A percentile compares a stretch with the other conserved stretches of the same genome.
phyloP scores from a whole-genome alignment of 2,329 filamentous ascomycete species.

The Penicillium sp. region DNA sequence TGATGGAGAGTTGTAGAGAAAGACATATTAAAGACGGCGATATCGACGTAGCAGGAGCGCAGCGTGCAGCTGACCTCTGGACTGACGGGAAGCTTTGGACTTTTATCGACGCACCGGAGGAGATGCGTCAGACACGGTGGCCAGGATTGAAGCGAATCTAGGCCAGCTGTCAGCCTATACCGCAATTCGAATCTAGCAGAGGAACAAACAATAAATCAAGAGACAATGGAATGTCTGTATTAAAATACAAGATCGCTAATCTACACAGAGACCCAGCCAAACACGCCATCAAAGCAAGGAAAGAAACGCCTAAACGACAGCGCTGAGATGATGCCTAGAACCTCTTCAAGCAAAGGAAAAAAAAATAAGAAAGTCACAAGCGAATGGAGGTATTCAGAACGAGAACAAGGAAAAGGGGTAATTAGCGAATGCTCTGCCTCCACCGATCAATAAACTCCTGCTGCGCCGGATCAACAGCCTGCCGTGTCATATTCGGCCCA shows the following conservation, averaged over 20 bases:
- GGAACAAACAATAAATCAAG: no score
- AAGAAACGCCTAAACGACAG: conserved; percentile 18
- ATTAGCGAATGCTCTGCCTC: conserved; percentile 50
- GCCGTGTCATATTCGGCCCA: conserved; percentile 32
- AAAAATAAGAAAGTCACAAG: conserved; percentile 6
- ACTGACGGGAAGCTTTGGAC: conserved; percentile 1
- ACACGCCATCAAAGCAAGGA: background rate
- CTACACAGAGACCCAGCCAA: conserved; percentile 23
- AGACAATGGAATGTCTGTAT: background rate
- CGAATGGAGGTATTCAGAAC: conserved; percentile 6
- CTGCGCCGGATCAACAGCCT: conserved; percentile 52
- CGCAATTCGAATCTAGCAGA: background rate
- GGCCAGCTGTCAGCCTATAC: background rate
- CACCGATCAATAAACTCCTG: conserved; percentile 62
- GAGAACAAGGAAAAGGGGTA: conserved; percentile 7
- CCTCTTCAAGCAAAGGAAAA: background rate
- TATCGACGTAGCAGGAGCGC: background rate
- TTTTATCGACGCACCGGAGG: background rate
- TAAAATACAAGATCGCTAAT: conserved; percentile 18
- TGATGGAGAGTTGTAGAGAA: background rate
- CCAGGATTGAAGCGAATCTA: background rate
- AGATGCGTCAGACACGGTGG: background rate
- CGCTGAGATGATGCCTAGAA: conserved; percentile 19
- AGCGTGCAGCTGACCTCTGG: conserved; percentile 1
- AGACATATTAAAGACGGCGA: background rate